Percentiles rank a stretch among this genome's conserved stretches.
Evolutionary conservation across 1,139 yeast species (phyloP).

Genomic region (Candida pseudocylindracea): DNA sequence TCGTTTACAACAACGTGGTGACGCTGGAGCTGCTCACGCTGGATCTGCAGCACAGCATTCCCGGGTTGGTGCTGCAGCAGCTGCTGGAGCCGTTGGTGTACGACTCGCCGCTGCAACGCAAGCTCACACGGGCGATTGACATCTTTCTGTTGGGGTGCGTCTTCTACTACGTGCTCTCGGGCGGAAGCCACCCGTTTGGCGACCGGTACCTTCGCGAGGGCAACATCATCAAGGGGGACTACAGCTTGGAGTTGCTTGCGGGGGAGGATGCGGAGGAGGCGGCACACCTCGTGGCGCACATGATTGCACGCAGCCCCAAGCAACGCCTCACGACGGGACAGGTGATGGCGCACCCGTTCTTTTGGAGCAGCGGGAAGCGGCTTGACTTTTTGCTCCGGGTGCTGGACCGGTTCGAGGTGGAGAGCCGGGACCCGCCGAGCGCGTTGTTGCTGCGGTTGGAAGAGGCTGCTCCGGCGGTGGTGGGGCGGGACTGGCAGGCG

Average conservation of each 20-base stretch:
- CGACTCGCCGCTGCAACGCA: constrained; percentile 11
- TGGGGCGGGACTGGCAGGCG: constrained; percentile 56
- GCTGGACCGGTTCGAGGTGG: constrained; percentile 80
- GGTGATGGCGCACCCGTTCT: constrained; percentile 67
- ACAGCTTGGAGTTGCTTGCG: constrained; percentile 22
- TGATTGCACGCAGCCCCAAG: constrained; percentile 51
- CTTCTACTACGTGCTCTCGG: constrained; percentile 63
- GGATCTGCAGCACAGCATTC: constrained; percentile 2
- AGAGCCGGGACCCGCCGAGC: constrained; percentile 73
- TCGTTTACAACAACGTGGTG: no score
- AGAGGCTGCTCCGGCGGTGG: constrained; percentile 28
- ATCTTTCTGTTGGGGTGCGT: constrained; percentile 91
- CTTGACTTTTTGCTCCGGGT: constrained; percentile 68
- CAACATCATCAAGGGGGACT: constrained; percentile 62
- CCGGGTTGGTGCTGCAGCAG: constrained; percentile 2
- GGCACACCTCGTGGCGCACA: constrained; percentile 40
- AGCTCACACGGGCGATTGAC: constrained; percentile 82
- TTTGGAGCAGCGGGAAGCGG: constrained; percentile 62
- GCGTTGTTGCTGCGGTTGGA: constrained; percentile 40
- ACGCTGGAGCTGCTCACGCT: constrained; percentile 15
- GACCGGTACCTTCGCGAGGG: constrained; percentile 73
- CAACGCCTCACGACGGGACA: constrained; percentile 49
- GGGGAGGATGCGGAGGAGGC: constrained; percentile 36
- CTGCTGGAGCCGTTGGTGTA: neutral
- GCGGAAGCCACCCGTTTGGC: constrained; percentile 91